Conservation (phyloP, 2,329 filamentous ascomycete genomes). For the Colletotrichum higginsianum region DNA sequence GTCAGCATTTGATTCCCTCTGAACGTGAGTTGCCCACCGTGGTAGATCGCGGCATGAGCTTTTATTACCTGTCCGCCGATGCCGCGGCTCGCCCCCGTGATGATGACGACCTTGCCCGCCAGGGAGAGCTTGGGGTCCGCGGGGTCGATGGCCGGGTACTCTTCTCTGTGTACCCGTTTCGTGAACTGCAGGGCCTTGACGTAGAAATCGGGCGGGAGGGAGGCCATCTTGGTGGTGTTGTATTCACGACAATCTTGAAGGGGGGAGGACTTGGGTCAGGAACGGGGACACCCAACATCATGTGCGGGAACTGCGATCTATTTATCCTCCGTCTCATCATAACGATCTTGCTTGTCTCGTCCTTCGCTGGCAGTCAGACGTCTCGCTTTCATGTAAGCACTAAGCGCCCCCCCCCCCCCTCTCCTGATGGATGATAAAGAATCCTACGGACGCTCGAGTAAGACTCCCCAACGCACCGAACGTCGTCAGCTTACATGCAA, state of each 20-base stretch:
- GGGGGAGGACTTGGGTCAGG: too few relatives aligned
- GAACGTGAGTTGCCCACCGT: too few relatives aligned
- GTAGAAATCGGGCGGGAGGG: constrained; percentile 1
- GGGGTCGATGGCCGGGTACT: constrained; percentile 53
- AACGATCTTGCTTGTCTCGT: too few relatives aligned
- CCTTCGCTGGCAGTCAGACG: too few relatives aligned
- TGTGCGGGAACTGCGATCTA: too few relatives aligned
- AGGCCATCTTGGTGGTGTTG: neutral
- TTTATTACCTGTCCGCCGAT: constrained; percentile 60
- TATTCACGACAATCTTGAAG: too few relatives aligned
- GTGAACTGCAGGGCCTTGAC: constrained; percentile 26
- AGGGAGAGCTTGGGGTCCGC: constrained; percentile 54
- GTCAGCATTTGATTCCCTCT: too few relatives aligned
- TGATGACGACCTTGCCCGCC: constrained; percentile 67
- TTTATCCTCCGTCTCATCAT: too few relatives aligned
- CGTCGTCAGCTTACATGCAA: too few relatives aligned
- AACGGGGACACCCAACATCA: too few relatives aligned
- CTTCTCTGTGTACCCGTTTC: neutral
- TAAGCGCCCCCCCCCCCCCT: neutral
- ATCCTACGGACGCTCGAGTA: neutral
- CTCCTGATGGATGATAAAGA: too few relatives aligned
- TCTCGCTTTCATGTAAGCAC: neutral
- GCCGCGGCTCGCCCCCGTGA: constrained; percentile 75
- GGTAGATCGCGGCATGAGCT: neutral
- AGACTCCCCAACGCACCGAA: neutral